phyloP scores from a whole-genome alignment of 176 grass and related monocot genomes.

The Secale cereale region DNA sequence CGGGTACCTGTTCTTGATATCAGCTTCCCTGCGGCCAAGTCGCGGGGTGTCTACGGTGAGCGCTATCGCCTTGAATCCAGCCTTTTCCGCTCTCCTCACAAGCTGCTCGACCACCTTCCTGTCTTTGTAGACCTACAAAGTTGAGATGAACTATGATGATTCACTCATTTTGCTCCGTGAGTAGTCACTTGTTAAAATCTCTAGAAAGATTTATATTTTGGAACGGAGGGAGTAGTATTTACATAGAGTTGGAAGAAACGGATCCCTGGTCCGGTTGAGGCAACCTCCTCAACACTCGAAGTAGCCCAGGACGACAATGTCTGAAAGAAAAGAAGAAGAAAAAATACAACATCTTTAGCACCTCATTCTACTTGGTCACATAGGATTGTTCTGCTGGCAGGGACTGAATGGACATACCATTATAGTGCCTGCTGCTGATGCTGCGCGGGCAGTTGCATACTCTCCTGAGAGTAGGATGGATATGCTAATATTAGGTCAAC shows the following conservation, averaged over 20 bases:
- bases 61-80: conserved; percentile 97
- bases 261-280: conserved; percentile 95
- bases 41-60: conserved; percentile 92
- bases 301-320: conserved; percentile 98
- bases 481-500: conserved; percentile 8
- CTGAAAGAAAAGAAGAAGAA: no score
- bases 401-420: conserved; percentile 51
- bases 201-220: no score
- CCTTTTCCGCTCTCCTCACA: conserved; percentile 86
- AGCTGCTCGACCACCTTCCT: conserved; percentile 91
- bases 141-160: background rate
- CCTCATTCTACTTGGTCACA: background rate
- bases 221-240: no score
- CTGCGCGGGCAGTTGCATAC: conserved; percentile 76
- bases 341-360: conserved; percentile 11
- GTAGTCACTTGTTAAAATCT: no score
- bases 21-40: conserved; percentile 92
- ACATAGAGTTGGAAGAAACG: conserved; percentile 98
- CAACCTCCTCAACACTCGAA: conserved; percentile 96
- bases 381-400: background rate
- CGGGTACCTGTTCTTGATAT: conserved; percentile 92
- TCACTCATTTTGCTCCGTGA: no score
- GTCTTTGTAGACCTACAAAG: conserved; percentile 86
- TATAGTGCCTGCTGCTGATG: conserved; percentile 81
- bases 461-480: conserved; percentile 59